These are phyloP conservation scores for Colletotrichum sp. DNA, from an alignment of 2,329 filamentous ascomycete species.

Conservation along the genomic window DNA sequence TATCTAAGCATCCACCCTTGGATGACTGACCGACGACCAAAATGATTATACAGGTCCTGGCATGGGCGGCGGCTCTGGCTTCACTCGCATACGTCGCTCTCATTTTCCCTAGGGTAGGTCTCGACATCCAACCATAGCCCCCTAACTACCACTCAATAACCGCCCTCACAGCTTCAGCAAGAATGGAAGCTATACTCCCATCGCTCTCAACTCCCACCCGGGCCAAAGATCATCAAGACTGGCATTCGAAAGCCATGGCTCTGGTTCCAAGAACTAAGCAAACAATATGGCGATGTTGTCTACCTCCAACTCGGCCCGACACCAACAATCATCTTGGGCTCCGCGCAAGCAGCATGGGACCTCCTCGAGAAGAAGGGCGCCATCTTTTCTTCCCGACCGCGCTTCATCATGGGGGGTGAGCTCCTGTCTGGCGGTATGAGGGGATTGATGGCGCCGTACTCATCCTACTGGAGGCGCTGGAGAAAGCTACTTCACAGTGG, in stretches of 20 bases:
- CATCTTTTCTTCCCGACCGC: constrained; percentile 47
- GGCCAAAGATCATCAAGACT: constrained; percentile 38
- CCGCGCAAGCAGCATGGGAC: constrained; percentile 46
- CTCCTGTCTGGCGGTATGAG: constrained; percentile 43
- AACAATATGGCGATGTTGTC: constrained; percentile 44
- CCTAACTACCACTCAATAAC: background rate
- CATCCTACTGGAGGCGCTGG: constrained; percentile 45
- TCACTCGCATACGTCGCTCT: constrained; percentile 28
- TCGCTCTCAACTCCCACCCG: constrained; percentile 40
- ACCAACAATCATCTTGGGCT: constrained; percentile 45
- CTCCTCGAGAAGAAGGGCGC: constrained; percentile 46
- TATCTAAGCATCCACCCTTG: background rate
- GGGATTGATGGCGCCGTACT: constrained; percentile 48
- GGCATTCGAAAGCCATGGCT: constrained; percentile 45
- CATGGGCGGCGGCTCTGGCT: constrained; percentile 21
- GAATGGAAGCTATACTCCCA: constrained; percentile 42
- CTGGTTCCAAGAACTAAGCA: constrained; percentile 43
- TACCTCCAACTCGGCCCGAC: constrained; percentile 46
- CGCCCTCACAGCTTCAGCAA: constrained; percentile 33
- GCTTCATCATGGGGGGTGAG: constrained; percentile 50
- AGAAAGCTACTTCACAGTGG: constrained; percentile 46
- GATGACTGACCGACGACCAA: background rate
- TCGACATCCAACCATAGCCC: background rate
- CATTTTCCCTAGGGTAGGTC: constrained; percentile 28
- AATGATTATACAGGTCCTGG: constrained; percentile 11